Evolutionary conservation across 75 land plant genomes (phyloP).

Genomic region (Sequoiadendron giganteum): DNA sequence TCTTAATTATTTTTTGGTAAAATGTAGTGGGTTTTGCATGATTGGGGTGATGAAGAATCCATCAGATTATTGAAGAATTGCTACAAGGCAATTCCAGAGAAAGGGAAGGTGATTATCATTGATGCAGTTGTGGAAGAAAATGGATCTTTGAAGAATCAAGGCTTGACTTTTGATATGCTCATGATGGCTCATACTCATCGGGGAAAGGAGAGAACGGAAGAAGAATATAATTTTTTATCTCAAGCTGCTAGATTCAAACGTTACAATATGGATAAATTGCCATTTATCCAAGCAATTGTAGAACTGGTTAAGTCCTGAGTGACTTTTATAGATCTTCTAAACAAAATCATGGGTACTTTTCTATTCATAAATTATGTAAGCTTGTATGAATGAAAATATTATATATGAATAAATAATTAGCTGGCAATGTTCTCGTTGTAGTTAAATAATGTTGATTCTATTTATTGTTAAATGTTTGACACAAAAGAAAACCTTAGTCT

Average conservation of each 20-base stretch:
- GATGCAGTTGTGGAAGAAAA: conserved; percentile 16
- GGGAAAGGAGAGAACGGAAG: conserved; percentile 23
- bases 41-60: neutral
- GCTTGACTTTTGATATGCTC: conserved; percentile 14
- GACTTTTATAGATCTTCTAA: no score
- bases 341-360: no score
- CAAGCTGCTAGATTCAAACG: conserved; percentile 21
- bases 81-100: conserved; percentile 12
- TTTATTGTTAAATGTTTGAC: no score
- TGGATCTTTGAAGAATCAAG: neutral
- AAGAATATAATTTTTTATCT: conserved; percentile 13
- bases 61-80: conserved; percentile 30
- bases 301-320: no score
- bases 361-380: no score
- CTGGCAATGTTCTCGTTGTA: no score
- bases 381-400: no score
- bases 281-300: neutral
- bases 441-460: no score
- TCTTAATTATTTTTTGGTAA: no score
- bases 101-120: conserved; percentile 30
- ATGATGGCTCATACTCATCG: conserved; percentile 22
- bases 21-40: conserved; percentile 31
- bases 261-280: neutral
- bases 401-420: no score
- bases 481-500: no score